Percentiles rank a stretch among this genome's conserved stretches.
These are phyloP conservation scores for Platismatia glauca DNA, from an alignment of 495 filamentous ascomycete genomes.

Conservation along the genomic window DNA sequence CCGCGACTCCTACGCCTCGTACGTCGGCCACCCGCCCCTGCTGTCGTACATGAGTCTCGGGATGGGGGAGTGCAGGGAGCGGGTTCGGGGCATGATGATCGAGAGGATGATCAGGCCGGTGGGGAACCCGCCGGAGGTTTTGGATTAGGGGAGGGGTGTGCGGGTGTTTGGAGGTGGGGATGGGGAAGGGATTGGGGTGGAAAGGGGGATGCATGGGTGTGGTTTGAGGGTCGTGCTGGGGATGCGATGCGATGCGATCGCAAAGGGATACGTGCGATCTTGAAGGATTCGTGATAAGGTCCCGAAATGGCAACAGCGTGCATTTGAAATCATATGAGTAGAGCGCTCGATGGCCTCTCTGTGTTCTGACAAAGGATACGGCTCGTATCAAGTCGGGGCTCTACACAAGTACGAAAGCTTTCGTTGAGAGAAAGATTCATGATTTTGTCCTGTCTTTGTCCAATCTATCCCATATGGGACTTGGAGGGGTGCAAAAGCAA, in stretches of 20 bases:
- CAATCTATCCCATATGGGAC: conserved; percentile 6
- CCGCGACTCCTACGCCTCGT: conserved; percentile 71
- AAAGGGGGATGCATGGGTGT: not conserved
- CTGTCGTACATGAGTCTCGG: conserved; percentile 85
- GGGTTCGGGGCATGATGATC: conserved; percentile 7
- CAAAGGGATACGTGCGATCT: too few relatives aligned
- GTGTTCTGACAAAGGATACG: too few relatives aligned
- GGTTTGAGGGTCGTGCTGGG: too few relatives aligned
- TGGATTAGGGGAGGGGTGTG: conserved; percentile 28
- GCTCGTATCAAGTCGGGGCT: too few relatives aligned
- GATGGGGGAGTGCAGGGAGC: conserved; percentile 44
- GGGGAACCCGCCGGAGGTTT: conserved; percentile 68
- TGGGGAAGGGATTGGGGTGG: not conserved
- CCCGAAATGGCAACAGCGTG: too few relatives aligned
- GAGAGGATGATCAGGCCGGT: conserved; percentile 84
- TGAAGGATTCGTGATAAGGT: too few relatives aligned
- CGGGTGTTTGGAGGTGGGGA: not conserved
- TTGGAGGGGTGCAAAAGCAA: not conserved
- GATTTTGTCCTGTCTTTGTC: not conserved
- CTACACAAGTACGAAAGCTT: too few relatives aligned
- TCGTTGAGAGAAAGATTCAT: not conserved
- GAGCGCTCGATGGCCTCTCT: too few relatives aligned
- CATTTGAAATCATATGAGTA: too few relatives aligned
- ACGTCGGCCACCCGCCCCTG: conserved; percentile 82
- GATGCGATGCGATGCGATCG: too few relatives aligned